Evolutionary conservation across 2,329 filamentous ascomycete genomes (phyloP), one percentile per base, ranked within the genome.

Genomic region (Beauveria sp.): DNA sequence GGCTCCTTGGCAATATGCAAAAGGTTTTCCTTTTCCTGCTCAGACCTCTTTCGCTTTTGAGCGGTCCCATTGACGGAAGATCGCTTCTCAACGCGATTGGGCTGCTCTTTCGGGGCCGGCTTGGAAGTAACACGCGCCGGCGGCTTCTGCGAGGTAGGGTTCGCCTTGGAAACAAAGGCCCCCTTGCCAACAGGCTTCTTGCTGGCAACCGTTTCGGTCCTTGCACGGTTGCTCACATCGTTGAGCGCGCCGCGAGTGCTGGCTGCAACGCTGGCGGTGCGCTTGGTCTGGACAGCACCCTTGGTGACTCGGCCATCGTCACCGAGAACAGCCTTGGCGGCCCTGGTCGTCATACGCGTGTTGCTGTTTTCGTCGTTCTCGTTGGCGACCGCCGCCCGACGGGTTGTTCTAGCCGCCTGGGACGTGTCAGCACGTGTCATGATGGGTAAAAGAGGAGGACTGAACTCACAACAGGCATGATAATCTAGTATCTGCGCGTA

Each of bases 171-270:
- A 46, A 91, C 84, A 31, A 93, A 79, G 61, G 87, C 87, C 62
- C 77, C 77, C 77, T 92, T 89, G 71, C 79, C 80, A 46, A 76
- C 73, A 51, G 80, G 77, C 81, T 96, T 96, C 82, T 96, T 96
- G 67, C 82, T 85, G 61, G 90, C 89, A 65, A 81, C 79, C 6
- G 76, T 80, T 60, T 90, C 89, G 53, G 83, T 83, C 75, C 97
- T 98, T 69, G 86, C 86, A 66, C 96, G 89, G 78, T 99, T 99
- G 84, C 92, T 98, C 68, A 97, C 89, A 79, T 99, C 95, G 63
- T 90, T 92, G 43, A 99, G 83, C 54, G 91, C 93, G 69, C 89
- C 85, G 72, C 95, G 91, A 79, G 90, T 95, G 71, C 89, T 84
- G 62, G 75, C 74, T 53, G 69, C 72, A 64, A 80, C 80, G 53